These are phyloP conservation scores for Trichocladium uniseriatum DNA, from an alignment of 495 filamentous ascomycete species.

Conservation along the genomic window DNA sequence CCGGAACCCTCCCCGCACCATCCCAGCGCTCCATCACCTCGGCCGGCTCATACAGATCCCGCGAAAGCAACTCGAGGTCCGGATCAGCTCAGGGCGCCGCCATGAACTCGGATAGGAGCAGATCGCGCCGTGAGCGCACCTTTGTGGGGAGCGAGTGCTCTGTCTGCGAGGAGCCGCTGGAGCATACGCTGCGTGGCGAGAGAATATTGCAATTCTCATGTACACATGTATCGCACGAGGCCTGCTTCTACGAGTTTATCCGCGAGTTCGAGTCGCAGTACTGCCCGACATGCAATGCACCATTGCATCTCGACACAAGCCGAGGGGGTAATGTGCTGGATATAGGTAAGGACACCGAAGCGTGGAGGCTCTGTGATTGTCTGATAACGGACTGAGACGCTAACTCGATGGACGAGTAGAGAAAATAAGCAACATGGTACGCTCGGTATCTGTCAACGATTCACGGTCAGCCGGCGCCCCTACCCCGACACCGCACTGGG, in stretches of 20 bases:
- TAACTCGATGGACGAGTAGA: constrained; percentile 44
- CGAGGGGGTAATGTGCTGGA: constrained; percentile 91
- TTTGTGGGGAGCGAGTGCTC: constrained; percentile 93
- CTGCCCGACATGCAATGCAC: constrained; percentile 90
- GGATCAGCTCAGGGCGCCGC: constrained; percentile 36
- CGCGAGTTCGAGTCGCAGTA: constrained; percentile 90
- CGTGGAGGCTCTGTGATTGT: no score
- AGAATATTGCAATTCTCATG: constrained; percentile 94
- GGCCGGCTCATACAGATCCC: constrained; percentile 31
- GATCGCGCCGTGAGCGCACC: constrained; percentile 81
- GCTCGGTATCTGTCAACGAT: constrained; percentile 67
- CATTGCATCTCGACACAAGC: constrained; percentile 87
- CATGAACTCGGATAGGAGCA: constrained; percentile 70
- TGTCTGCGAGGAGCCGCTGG: constrained; percentile 93
- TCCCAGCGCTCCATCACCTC: constrained; percentile 38
- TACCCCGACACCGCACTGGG: constrained; percentile 40
- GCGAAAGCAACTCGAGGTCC: constrained; percentile 28
- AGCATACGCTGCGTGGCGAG: constrained; percentile 93
- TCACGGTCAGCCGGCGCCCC: constrained; percentile 43
- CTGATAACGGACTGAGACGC: no score
- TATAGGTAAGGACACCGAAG: constrained; percentile 52
- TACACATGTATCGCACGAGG: constrained; percentile 91
- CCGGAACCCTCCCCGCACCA: constrained; percentile 32
- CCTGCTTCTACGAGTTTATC: constrained; percentile 98
- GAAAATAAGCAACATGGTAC: constrained; percentile 91